phyloP scores from a whole-genome alignment of 1,284 basidiomycete genomes.

The Ceratobasidium sp. region DNA sequence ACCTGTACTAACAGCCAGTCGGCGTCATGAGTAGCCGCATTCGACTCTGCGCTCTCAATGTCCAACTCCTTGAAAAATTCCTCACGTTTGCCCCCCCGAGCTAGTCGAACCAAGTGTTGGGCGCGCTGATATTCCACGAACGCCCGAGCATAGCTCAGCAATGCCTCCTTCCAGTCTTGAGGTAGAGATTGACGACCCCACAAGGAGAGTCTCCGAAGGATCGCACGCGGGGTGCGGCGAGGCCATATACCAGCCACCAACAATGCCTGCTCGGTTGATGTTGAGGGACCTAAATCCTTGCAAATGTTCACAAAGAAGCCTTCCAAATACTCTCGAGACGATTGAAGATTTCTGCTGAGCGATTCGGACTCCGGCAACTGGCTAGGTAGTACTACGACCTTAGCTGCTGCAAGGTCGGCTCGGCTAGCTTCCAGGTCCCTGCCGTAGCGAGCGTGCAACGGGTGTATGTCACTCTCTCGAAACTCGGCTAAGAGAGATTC shows the following conservation, averaged over 20 bases:
- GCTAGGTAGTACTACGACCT: neutral
- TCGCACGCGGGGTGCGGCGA: conserved; percentile 1
- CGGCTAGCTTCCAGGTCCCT: conserved; percentile 5
- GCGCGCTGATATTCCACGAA: conserved; percentile 25
- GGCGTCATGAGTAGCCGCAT: neutral
- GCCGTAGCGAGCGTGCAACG: neutral
- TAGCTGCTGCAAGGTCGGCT: neutral
- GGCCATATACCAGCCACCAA: conserved; percentile 37
- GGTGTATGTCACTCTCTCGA: neutral
- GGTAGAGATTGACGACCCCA: neutral
- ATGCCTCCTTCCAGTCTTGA: neutral
- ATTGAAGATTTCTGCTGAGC: neutral
- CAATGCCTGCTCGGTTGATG: neutral
- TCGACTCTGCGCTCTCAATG: neutral
- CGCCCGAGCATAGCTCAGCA: conserved; percentile 30
- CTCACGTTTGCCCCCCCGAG: neutral
- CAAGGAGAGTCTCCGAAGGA: conserved; percentile 20
- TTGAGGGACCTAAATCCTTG: neutral
- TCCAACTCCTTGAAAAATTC: conserved; percentile 39
- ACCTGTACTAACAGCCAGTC: conserved; percentile 43
- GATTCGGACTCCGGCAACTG: neutral
- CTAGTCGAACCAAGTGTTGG: conserved; percentile 10
- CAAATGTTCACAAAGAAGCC: neutral
- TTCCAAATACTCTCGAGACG: neutral
- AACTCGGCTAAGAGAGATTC: neutral